A percentile compares a stretch with the other conserved stretches of the same genome.
phyloP scores from a whole-genome alignment of 2,329 filamentous ascomycete species.

The Onygena corvina region DNA sequence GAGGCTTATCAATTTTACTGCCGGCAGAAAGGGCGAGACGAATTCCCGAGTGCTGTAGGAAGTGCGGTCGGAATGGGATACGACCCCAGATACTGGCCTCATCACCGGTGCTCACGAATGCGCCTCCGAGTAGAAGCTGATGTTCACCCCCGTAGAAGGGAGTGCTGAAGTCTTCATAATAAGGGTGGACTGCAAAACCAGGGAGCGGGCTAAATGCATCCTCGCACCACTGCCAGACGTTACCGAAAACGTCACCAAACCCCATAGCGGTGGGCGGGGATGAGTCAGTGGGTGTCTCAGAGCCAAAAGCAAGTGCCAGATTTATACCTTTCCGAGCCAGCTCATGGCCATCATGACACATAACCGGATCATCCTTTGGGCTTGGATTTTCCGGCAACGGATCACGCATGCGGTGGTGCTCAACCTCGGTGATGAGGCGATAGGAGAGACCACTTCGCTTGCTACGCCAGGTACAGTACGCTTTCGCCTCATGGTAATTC shows the following conservation, averaged over 20 bases:
- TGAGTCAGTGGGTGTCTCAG: background rate
- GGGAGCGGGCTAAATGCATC: background rate
- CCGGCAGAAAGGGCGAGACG: background rate
- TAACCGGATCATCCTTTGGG: background rate
- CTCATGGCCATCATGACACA: background rate
- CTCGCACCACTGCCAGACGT: constrained; percentile 4
- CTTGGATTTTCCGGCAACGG: background rate
- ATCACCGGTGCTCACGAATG: background rate
- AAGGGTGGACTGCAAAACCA: background rate
- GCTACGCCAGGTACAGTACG: constrained; percentile 3
- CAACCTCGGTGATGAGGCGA: background rate
- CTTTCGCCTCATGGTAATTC: constrained; percentile 3
- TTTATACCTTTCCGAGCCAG: background rate
- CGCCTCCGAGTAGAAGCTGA: background rate
- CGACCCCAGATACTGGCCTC: constrained; percentile 1
- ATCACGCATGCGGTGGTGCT: background rate
- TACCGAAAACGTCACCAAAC: background rate
- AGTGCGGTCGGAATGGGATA: background rate
- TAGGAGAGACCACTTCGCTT: background rate
- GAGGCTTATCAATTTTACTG: background rate
- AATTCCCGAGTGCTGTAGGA: background rate
- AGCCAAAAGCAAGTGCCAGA: background rate
- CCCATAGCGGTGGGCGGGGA: background rate
- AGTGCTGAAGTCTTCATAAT: constrained; percentile 1
- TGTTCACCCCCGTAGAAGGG: constrained; percentile 1